Evolutionary conservation across 331 rosid genomes (phyloP).

Genomic region (Phaseolus coccineus): DNA sequence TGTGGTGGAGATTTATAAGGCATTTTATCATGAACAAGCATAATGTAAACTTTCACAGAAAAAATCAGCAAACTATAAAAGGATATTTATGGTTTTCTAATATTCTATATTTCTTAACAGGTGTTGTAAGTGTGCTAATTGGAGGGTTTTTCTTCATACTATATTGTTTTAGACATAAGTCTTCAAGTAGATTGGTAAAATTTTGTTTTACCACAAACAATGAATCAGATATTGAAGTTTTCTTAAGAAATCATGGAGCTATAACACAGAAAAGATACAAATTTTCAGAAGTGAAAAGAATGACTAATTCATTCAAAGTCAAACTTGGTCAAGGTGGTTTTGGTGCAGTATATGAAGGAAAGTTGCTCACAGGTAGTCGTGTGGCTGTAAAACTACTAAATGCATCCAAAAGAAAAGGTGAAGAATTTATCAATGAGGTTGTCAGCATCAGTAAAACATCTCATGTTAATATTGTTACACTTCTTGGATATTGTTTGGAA

Average conservation of each 20-base stretch:
- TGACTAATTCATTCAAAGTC: constrained; percentile 51
- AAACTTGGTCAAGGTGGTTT: constrained; percentile 61
- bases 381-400: constrained; percentile 58
- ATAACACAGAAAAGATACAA: constrained; percentile 41
- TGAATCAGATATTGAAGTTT: constrained; percentile 36
- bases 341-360: constrained; percentile 56
- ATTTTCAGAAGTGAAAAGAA: constrained; percentile 45
- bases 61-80: not conserved
- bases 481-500: constrained; percentile 55
- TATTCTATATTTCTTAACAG: not conserved
- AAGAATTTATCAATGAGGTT: constrained; percentile 58
- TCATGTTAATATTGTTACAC: constrained; percentile 55
- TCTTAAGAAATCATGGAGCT: constrained; percentile 39
- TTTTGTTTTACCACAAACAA: not conserved
- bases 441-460: constrained; percentile 63
- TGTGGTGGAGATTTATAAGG: not conserved
- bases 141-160: not conserved
- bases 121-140: not conserved
- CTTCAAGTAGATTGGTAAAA: not conserved
- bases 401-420: constrained; percentile 46
- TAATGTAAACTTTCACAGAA: not conserved
- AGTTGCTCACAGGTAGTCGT: constrained; percentile 22
- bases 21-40: not conserved
- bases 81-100: too few relatives aligned
- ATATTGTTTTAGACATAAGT: not conserved